These are phyloP conservation scores for Lentinula sp. DNA, from an alignment of 768 basidiomycete species.

Conservation along the genomic window DNA sequence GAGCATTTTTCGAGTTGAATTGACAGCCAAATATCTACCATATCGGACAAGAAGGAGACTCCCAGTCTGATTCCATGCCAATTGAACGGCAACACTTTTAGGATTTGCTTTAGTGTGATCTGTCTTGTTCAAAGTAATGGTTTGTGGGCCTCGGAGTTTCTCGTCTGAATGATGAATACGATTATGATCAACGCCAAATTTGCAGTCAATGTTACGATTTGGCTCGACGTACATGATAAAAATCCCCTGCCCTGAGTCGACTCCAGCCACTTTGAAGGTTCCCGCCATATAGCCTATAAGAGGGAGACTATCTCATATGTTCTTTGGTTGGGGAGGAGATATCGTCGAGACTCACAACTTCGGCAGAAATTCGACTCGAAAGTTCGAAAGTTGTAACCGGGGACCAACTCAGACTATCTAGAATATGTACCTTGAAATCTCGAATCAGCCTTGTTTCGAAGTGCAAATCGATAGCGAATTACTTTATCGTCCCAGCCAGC, in stretches of 20 bases:
- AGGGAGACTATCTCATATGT: background rate
- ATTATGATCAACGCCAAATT: background rate
- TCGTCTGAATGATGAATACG: constrained; percentile 43
- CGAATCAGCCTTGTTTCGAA: background rate
- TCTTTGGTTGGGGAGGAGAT: constrained; percentile 1
- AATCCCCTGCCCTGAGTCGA: constrained; percentile 82
- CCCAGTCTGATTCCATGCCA: constrained; percentile 81
- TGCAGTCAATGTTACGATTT: background rate
- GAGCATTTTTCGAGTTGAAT: background rate
- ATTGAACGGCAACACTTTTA: constrained; percentile 61
- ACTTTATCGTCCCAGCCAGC: constrained; percentile 91
- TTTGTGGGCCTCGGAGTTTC: constrained; percentile 49
- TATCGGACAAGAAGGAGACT: constrained; percentile 68
- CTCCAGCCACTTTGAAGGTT: constrained; percentile 81
- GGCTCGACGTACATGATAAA: constrained; percentile 59
- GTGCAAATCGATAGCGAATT: constrained; percentile 9
- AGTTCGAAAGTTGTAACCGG: constrained; percentile 58
- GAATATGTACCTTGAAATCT: constrained; percentile 54
- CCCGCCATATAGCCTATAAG: constrained; percentile 72
- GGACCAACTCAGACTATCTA: constrained; percentile 75
- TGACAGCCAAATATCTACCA: constrained; percentile 34
- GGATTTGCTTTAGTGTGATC: constrained; percentile 61
- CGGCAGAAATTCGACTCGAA: constrained; percentile 46
- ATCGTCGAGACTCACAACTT: constrained; percentile 38
- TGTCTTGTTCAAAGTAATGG: constrained; percentile 39